A percentile compares a stretch with the other conserved stretches of the same genome.
Conservation (phyloP, 441 rosid species). For the Metrosideros polymorpha region DNA sequence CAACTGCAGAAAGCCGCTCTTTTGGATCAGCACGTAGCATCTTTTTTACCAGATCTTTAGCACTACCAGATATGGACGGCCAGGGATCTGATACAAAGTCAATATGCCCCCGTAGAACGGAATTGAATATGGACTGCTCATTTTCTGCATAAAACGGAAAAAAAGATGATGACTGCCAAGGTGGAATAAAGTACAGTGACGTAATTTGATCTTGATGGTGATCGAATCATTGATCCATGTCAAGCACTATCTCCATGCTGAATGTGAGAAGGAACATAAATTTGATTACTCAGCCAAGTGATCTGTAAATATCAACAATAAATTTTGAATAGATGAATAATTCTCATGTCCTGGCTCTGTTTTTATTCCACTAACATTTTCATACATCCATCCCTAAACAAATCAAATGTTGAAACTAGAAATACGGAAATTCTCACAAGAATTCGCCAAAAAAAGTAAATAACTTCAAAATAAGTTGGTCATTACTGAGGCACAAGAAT, state of each 20-base stretch:
- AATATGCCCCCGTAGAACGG: conserved; percentile 39
- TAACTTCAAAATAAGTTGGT: background rate
- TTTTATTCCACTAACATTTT: background rate
- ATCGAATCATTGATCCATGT: background rate
- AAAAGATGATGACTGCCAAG: background rate
- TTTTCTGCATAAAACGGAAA: conserved; percentile 29
- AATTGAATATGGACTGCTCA: conserved; percentile 51
- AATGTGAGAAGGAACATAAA: background rate
- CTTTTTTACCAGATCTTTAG: conserved; percentile 64
- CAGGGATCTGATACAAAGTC: conserved; percentile 65
- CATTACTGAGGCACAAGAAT: background rate
- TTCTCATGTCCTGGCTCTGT: background rate
- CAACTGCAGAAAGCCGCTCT: conserved; percentile 50
- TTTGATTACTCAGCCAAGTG: background rate
- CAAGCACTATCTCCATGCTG: background rate
- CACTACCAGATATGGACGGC: conserved; percentile 51
- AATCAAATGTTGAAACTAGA: background rate
- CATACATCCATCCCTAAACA: background rate
- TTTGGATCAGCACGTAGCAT: conserved; percentile 46
- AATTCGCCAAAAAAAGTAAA: background rate
- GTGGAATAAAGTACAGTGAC: background rate
- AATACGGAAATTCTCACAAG: background rate
- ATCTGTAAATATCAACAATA: background rate
- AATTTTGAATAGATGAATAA: background rate
- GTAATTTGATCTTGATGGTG: background rate